Evolutionary conservation across 768 basidiomycete species (phyloP), one percentile per base, ranked within the genome.

Genomic region (Kwoniella dendrophila): DNA sequence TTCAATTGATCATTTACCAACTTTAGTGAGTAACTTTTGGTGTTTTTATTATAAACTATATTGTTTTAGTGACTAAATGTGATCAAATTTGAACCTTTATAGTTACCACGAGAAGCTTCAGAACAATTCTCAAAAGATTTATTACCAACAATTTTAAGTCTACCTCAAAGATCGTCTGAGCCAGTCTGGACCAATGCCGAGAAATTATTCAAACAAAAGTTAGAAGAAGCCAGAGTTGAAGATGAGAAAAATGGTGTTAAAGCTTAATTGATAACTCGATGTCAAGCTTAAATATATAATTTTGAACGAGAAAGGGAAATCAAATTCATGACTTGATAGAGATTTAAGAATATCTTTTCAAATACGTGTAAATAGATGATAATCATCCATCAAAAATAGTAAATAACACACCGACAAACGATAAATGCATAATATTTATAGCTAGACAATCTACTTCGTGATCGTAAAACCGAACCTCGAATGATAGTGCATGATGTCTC

Each of bases 1-100:
- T 67, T 93, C 96, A 14, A 98, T 99, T 64, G 96, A 98, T 81
- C 95, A 98, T 76, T 83, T 98, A 65, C 96, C 96, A 10, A 96
- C 95, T 27, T 82, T 98, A 61, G 79, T 80, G 53, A 58, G 79
- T 67, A 34, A 10, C 8, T n/a, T 30, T 44, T 50, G 22, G 18
- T 18, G 1, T 33, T 29, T 10, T 22, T 4, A n/a, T 11, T 44
- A 20, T n/a, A 47, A 34, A 34, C 14, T 26, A 52, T 6, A 32
- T 24, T 27, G 18, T 33, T 27, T 34, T 41, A 32, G 4, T 27
- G 61, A 60, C 1, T 16, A 12, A n/a, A n/a, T n/a, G n/a, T n/a
- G n/a, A n/a, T n/a, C n/a, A n/a, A n/a, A n/a, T n/a, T n/a, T n/a
- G n/a, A n/a, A n/a, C n/a, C n/a, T n/a, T n/a, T 26, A 29, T 62